Percentiles rank a stretch among this genome's conserved stretches.
Evolutionary conservation across 148 eudicot genomes (phyloP).

Genomic region (Nyssa sinensis): DNA sequence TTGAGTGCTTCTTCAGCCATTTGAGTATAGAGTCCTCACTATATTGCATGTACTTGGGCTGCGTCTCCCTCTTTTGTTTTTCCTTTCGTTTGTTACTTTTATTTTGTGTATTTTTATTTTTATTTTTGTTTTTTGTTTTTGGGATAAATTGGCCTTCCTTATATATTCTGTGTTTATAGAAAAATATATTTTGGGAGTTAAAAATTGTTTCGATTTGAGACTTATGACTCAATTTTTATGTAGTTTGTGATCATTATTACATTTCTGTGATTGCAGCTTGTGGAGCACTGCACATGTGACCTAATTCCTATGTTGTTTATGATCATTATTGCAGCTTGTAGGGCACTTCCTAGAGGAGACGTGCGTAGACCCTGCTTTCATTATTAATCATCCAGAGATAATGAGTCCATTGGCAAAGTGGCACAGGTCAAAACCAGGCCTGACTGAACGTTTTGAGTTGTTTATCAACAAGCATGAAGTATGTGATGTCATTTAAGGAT

Average conservation of each 20-base stretch:
- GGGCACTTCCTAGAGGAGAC: slow-evolving; percentile 94
- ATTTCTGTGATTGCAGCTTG: too few relatives aligned
- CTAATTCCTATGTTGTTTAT: slow-evolving; percentile 1
- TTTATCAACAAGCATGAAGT: slow-evolving; percentile 95
- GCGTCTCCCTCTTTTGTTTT: too few relatives aligned
- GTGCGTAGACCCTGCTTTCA: slow-evolving; percentile 84
- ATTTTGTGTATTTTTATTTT: too few relatives aligned
- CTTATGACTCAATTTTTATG: background rate
- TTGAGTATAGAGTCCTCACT: background rate
- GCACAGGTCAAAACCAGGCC: slow-evolving; percentile 90
- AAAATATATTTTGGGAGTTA: background rate
- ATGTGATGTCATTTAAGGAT: slow-evolving; percentile 15
- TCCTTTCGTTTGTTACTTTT: too few relatives aligned
- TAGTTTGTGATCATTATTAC: background rate
- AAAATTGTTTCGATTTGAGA: background rate
- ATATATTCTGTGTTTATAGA: too few relatives aligned
- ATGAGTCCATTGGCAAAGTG: slow-evolving; percentile 99
- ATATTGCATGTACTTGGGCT: background rate
- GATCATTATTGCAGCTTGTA: slow-evolving; percentile 57
- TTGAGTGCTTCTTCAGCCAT: background rate
- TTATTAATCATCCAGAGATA: slow-evolving; percentile 90
- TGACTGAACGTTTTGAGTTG: slow-evolving; percentile 89
- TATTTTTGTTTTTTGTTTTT: too few relatives aligned
- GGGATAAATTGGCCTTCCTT: too few relatives aligned
- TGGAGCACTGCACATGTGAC: too few relatives aligned